phyloP scores from a whole-genome alignment of 768 basidiomycete genomes.

The Russula abietina region DNA sequence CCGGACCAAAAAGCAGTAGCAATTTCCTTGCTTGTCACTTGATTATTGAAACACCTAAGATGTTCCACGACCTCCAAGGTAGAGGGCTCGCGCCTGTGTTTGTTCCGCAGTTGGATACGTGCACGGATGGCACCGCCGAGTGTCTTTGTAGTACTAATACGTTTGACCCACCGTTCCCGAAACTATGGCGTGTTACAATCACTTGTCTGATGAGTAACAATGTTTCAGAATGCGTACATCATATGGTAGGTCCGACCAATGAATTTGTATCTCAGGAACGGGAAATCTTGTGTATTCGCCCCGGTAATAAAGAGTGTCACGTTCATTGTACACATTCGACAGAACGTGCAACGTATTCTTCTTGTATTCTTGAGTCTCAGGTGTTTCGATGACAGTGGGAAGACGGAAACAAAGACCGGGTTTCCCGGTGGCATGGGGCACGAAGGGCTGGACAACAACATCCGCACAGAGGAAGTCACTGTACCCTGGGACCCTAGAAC shows the following conservation, averaged over 20 bases:
- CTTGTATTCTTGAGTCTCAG: too few relatives aligned
- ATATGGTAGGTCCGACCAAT: not conserved
- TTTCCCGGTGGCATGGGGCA: not conserved
- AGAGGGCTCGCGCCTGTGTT: slow-evolving; percentile 5
- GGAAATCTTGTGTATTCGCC: not conserved
- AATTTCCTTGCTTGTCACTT: not conserved
- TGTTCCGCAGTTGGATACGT: not conserved
- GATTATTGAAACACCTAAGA: not conserved
- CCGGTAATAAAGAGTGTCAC: not conserved
- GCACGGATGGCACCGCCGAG: not conserved
- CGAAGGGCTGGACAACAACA: not conserved
- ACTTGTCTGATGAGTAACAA: too few relatives aligned
- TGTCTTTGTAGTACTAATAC: not conserved
- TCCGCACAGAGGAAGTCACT: not conserved
- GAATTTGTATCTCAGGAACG: not conserved
- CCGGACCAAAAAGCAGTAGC: not conserved
- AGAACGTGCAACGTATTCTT: not conserved
- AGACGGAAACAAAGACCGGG: not conserved
- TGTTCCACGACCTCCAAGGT: not conserved
- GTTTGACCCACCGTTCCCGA: not conserved
- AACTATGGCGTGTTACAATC: not conserved
- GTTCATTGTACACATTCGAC: not conserved
- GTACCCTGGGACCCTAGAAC: not conserved
- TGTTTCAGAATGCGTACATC: not conserved
- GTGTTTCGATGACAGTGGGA: not conserved